A percentile compares a stretch with the other conserved stretches of the same genome.
These are phyloP conservation scores for Kitagawia praeruptora DNA, from an alignment of 129 eudicot species.

Conservation along the genomic window DNA sequence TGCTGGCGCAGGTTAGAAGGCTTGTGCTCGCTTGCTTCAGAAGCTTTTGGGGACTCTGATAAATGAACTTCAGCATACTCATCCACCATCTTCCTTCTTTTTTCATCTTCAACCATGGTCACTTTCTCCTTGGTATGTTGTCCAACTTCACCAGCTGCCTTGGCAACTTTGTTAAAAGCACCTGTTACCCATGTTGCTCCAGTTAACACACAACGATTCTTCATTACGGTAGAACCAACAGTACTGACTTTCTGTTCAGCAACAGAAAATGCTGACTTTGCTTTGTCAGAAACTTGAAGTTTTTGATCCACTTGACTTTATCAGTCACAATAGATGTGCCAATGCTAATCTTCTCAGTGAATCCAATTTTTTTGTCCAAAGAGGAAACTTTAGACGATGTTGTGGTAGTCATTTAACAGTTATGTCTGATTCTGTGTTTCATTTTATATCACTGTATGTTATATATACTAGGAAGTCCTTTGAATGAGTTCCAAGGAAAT, in stretches of 20 bases:
- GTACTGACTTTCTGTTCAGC: constrained; percentile 62
- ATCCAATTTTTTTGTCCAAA: constrained; percentile 61
- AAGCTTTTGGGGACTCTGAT: constrained; percentile 56
- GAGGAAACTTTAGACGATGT: constrained; percentile 62
- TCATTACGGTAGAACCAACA: constrained; percentile 79
- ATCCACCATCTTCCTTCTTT: constrained; percentile 56
- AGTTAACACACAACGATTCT: constrained; percentile 52
- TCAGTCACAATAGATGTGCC: constrained; percentile 61
- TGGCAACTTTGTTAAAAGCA: constrained; percentile 54
- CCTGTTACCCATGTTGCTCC: constrained; percentile 66
- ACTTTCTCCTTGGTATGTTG: constrained; percentile 76
- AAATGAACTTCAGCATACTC: constrained; percentile 67
- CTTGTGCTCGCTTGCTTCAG: constrained; percentile 31
- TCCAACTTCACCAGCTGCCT: constrained; percentile 75
- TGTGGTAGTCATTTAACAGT: constrained; percentile 60
- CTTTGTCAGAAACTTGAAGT: constrained; percentile 68
- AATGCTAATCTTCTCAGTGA: constrained; percentile 51
- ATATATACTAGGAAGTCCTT: too few species aligned
- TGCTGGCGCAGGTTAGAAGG: constrained; percentile 64
- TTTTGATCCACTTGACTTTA: constrained; percentile 65
- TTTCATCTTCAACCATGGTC: constrained; percentile 40
- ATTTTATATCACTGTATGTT: too few species aligned
- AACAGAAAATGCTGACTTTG: constrained; percentile 68
- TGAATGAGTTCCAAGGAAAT: constrained; percentile 30
- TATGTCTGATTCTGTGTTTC: too few species aligned